A percentile compares a stretch with the other conserved stretches of the same genome.
These are phyloP conservation scores for Nannochloropsis oceanica DNA, from an alignment of 108 stramenopile species.

Conservation along the genomic window DNA sequence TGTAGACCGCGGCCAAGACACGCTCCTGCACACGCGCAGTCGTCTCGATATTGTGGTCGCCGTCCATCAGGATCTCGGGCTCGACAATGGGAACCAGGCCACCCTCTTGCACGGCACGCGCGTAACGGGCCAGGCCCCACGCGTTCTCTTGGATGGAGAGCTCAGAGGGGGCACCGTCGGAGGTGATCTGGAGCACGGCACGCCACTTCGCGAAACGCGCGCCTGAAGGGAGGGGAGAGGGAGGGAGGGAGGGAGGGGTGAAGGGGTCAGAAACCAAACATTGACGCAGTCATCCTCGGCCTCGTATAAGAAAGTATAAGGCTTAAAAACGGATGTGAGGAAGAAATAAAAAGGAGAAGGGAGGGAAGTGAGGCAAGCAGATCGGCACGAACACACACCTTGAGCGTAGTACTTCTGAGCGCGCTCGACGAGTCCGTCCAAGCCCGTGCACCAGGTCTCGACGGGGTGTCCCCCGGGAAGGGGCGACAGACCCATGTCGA, in stretches of 20 bases:
- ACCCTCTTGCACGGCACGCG: constrained; percentile 66
- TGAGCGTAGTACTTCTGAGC: constrained; percentile 65
- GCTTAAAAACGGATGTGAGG: no score
- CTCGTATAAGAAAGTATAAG: no score
- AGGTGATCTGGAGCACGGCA: constrained; percentile 48
- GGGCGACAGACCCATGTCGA: constrained; percentile 44
- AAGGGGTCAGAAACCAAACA: no score
- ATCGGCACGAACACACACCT: no score
- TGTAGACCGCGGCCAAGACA: constrained; percentile 49
- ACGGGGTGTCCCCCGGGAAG: constrained; percentile 52
- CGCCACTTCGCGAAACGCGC: constrained; percentile 84
- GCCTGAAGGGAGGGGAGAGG: constrained; percentile 19
- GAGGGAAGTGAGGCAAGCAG: no score
- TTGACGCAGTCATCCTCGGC: no score
- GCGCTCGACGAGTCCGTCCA: constrained; percentile 61
- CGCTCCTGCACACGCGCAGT: constrained; percentile 43
- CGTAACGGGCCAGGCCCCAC: constrained; percentile 66
- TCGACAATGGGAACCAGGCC: constrained; percentile 88
- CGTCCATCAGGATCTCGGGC: constrained; percentile 66
- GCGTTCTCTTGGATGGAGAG: constrained; percentile 60
- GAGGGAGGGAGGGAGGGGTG: no score
- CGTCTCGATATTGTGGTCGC: constrained; percentile 44
- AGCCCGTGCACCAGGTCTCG: constrained; percentile 70
- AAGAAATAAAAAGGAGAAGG: no score
- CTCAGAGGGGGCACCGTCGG: constrained; percentile 51